phyloP scores from a whole-genome alignment of 2,329 filamentous ascomycete species.

The Aspergillus fumigatus region DNA sequence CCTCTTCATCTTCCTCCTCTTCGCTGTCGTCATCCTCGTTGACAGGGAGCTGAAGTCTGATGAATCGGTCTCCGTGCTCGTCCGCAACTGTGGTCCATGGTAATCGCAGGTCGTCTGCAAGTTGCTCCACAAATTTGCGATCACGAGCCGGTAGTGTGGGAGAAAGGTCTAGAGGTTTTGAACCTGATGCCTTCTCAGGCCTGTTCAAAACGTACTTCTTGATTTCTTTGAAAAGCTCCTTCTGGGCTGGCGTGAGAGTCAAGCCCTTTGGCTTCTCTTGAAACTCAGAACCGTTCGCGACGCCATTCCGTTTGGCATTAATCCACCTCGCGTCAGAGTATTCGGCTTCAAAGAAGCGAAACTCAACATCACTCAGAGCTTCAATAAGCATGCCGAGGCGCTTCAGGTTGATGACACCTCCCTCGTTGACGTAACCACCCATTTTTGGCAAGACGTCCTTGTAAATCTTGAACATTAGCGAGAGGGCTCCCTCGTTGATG shows the following conservation, averaged over 20 bases:
- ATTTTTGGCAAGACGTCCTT: slow-evolving; percentile 82
- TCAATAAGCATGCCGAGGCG: slow-evolving; percentile 73
- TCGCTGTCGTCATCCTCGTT: slow-evolving; percentile 50
- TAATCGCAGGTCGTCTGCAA: slow-evolving; percentile 66
- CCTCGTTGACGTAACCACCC: slow-evolving; percentile 94
- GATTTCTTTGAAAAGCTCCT: slow-evolving; percentile 73
- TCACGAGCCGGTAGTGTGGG: slow-evolving; percentile 71
- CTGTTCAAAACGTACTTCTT: slow-evolving; percentile 77
- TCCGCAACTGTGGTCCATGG: slow-evolving; percentile 62
- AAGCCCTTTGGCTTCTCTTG: slow-evolving; percentile 58
- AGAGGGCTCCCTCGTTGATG: slow-evolving; percentile 95
- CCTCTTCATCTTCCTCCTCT: slow-evolving; percentile 77
- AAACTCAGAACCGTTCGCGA: slow-evolving; percentile 59
- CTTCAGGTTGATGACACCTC: slow-evolving; percentile 82
- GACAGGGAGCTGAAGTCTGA: slow-evolving; percentile 59
- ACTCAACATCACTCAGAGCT: slow-evolving; percentile 82
- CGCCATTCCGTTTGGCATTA: slow-evolving; percentile 73
- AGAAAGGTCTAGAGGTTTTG: slow-evolving; percentile 66
- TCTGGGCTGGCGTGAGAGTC: slow-evolving; percentile 73
- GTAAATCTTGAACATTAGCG: slow-evolving; percentile 96
- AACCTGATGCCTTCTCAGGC: slow-evolving; percentile 44
- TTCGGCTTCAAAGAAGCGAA: slow-evolving; percentile 88
- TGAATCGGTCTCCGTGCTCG: slow-evolving; percentile 61
- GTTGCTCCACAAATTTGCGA: slow-evolving; percentile 86
- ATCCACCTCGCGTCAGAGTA: slow-evolving; percentile 88